Evolutionary conservation across 345 rosid species (phyloP), one percentile per base, ranked within the genome.

Genomic region (Turritis glabra): DNA sequence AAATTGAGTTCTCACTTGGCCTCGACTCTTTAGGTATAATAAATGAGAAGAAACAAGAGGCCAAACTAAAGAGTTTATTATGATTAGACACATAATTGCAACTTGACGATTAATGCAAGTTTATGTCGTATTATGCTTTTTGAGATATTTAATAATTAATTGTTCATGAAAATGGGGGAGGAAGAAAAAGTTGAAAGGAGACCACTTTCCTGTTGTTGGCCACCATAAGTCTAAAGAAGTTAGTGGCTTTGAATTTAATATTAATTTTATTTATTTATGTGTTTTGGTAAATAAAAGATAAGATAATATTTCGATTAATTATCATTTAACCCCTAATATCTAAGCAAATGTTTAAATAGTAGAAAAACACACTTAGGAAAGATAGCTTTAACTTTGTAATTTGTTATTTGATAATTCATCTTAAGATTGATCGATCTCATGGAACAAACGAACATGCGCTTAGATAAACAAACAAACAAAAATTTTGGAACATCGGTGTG

Each of bases 141-240:
- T 27, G 41, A 44, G 37, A 44, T 10, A 18, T 52, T 32, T 19
- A 30, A 30, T 66, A 37, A 37, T 32, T 11, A 4, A 3, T 6
- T 74, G 55, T 67, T 67, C 76, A 64, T 71, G 38, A 48, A 68
- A 69, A 53, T 76, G 58, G 50, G 75, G 75, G 35, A 76, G 66
- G 9, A 38, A 44, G 40, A 52, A 67, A 81, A 87, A 87, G 77
- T 79, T 65, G 75, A 76, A 67, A 82, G 77, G 60, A 82, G 78
- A 74, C 87, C 84, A 81, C 89, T 82, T 85, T 86, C 77, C 81
- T 76, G 29, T 84, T 83, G 90, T 85, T 82, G 83, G 85, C 47
- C 77, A 86, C 87, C 80, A 81, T 81, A 81, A 82, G 86, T 82
- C 88, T 81, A 77, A 75, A 37, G 73, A 76, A 73, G 86, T 84